A percentile compares a stretch with the other conserved stretches of the same genome.
Conservation (phyloP, 176 grass and related monocot species). For the Rhynchospora tenuis region DNA sequence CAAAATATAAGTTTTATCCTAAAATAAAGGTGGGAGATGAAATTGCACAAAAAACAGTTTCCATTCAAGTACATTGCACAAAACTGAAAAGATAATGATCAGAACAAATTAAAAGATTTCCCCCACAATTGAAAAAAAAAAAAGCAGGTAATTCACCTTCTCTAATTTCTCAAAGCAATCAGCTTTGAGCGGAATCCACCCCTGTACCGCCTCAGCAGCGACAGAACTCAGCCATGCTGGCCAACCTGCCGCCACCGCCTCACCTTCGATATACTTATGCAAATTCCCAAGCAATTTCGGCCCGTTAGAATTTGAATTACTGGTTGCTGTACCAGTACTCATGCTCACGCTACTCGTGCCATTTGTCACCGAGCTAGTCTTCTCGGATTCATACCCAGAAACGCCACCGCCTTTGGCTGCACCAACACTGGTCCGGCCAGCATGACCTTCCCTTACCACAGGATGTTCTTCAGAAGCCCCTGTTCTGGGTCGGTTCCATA, state of each 20-base stretch:
- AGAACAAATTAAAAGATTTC: neutral
- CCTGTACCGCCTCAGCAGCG: slow-evolving; percentile 92
- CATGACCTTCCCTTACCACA: slow-evolving; percentile 7
- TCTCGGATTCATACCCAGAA: neutral
- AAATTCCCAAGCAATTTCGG: slow-evolving; percentile 29
- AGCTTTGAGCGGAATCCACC: slow-evolving; percentile 75
- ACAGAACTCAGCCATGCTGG: slow-evolving; percentile 76
- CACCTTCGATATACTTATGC: slow-evolving; percentile 41
- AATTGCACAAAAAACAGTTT: neutral
- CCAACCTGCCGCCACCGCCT: slow-evolving; percentile 80
- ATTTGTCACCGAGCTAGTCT: neutral
- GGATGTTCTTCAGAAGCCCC: slow-evolving; percentile 12
- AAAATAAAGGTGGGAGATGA: neutral
- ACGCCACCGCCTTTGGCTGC: neutral
- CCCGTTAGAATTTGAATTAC: slow-evolving; percentile 12
- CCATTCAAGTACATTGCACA: neutral
- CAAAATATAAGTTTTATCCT: neutral
- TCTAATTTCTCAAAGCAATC: slow-evolving; percentile 87
- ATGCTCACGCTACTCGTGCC: slow-evolving; percentile 25
- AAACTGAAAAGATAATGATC: neutral
- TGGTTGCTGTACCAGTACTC: slow-evolving; percentile 7
- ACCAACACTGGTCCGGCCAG: slow-evolving; percentile 34
- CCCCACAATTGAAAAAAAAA: neutral
- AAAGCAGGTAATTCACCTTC: slow-evolving; percentile 35
- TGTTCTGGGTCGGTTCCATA: slow-evolving; percentile 30